Percentiles rank a stretch among this genome's conserved stretches.
Evolutionary conservation across 2,329 filamentous ascomycete species (phyloP).

Genomic region (Thielaviopsis populi): DNA sequence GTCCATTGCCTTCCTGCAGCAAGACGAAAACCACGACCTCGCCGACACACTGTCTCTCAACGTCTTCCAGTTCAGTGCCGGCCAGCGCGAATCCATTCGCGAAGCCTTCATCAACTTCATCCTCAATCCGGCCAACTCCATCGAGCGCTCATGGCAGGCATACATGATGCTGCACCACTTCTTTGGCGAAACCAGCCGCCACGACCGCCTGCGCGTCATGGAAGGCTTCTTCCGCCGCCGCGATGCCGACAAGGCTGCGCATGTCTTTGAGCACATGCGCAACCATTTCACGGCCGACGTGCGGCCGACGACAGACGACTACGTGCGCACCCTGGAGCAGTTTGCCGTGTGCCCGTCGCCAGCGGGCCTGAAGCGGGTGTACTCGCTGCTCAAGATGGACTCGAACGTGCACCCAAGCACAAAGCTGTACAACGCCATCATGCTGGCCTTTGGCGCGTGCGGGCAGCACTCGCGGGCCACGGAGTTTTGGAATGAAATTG

Average conservation of each 20-base stretch:
- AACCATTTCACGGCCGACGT: slow-evolving; percentile 47
- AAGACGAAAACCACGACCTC: slow-evolving; percentile 63
- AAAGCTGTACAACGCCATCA: slow-evolving; percentile 64
- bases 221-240: slow-evolving; percentile 62
- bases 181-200: slow-evolving; percentile 50
- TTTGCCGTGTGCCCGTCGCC: slow-evolving; percentile 41
- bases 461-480: slow-evolving; percentile 52
- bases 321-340: slow-evolving; percentile 63
- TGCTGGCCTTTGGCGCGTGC: slow-evolving; percentile 67
- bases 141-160: slow-evolving; percentile 47
- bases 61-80: slow-evolving; percentile 51
- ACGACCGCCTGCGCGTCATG: slow-evolving; percentile 59
- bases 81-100: slow-evolving; percentile 52
- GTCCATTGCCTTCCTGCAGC: slow-evolving; percentile 57
- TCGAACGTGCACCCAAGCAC: slow-evolving; percentile 64
- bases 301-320: slow-evolving; percentile 58
- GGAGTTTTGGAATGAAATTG: slow-evolving; percentile 72
- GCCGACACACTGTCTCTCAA: slow-evolving; percentile 70
- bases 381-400: slow-evolving; percentile 93
- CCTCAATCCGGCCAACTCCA: slow-evolving; percentile 45
- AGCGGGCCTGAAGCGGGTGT: slow-evolving; percentile 57
- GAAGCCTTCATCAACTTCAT: slow-evolving; percentile 54
- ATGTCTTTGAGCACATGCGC: slow-evolving; percentile 92
- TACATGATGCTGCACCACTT: slow-evolving; percentile 52
- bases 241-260: slow-evolving; percentile 68